These are phyloP conservation scores for Pestalotiopsis sp. DNA, from an alignment of 2,329 filamentous ascomycete species.

Conservation along the genomic window DNA sequence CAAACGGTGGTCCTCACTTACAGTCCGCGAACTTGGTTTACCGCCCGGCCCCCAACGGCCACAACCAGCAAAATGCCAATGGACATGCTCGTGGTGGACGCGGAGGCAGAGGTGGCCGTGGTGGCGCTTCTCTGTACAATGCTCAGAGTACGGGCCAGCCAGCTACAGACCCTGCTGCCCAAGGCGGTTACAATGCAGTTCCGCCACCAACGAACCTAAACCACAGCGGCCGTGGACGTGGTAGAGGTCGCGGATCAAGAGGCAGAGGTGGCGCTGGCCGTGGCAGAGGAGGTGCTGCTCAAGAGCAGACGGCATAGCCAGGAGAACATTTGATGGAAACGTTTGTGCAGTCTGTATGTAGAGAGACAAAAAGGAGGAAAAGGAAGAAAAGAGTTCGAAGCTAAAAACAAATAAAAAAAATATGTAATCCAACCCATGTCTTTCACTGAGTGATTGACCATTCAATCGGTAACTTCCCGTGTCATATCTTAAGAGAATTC, in stretches of 20 bases:
- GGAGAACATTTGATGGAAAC: neutral
- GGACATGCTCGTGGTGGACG: conserved; percentile 21
- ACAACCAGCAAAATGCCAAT: conserved; percentile 29
- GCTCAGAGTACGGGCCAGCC: conserved; percentile 21
- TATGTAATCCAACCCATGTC: neutral
- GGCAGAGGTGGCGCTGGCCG: neutral
- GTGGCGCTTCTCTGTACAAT: conserved; percentile 22
- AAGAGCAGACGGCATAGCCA: neutral
- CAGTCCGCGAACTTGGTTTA: conserved; percentile 56
- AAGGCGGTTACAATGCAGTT: conserved; percentile 49
- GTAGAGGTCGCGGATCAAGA: conserved; percentile 25
- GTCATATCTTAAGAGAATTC: neutral
- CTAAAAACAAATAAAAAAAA: neutral
- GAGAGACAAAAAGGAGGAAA: no score
- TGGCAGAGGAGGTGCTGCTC: conserved; percentile 1
- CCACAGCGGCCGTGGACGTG: conserved; percentile 34
- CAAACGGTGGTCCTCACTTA: conserved; percentile 42
- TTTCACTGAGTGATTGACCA: neutral
- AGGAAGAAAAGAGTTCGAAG: neutral
- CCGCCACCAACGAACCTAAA: conserved; percentile 62
- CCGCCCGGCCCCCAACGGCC: conserved; percentile 33
- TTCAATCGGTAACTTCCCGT: neutral
- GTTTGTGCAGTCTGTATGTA: no score
- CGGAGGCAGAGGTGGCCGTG: conserved; percentile 26
- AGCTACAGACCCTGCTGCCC: conserved; percentile 40